Percentiles rank a stretch among this genome's conserved stretches.
phyloP scores from a whole-genome alignment of 2,329 filamentous ascomycete species.

The Sarocladium kiliense region DNA sequence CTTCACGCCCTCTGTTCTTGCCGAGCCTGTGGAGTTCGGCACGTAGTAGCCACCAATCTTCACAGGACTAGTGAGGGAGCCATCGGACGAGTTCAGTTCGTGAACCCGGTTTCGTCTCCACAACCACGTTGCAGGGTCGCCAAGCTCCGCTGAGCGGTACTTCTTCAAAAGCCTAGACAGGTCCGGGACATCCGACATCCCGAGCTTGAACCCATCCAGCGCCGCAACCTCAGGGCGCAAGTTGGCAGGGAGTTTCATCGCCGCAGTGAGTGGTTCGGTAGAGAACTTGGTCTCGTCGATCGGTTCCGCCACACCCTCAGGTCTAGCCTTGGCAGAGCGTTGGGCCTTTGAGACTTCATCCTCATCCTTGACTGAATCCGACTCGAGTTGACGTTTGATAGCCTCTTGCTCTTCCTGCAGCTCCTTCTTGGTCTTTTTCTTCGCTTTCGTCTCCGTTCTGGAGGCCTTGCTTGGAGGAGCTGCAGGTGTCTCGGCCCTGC shows the following conservation, averaged over 20 bases:
- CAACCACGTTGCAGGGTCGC: slow-evolving; percentile 49
- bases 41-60: slow-evolving; percentile 69
- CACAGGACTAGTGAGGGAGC: slow-evolving; percentile 26
- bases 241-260: slow-evolving; percentile 38
- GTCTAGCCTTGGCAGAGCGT: slow-evolving; percentile 6
- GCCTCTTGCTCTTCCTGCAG: slow-evolving; percentile 63
- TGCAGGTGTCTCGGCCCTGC: slow-evolving; percentile 41
- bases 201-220: slow-evolving; percentile 38
- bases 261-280: slow-evolving; percentile 37
- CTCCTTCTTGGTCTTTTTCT: slow-evolving; percentile 77
- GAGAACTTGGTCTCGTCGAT: slow-evolving; percentile 44
- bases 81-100: slow-evolving; percentile 43
- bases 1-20: slow-evolving; percentile 87
- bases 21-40: slow-evolving; percentile 76
- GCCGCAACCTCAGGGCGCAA: slow-evolving; percentile 41
- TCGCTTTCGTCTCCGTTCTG: slow-evolving; percentile 56
- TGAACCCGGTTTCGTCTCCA: slow-evolving; percentile 53
- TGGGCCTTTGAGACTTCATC: slow-evolving; percentile 20
- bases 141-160: slow-evolving; percentile 38
- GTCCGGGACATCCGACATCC: slow-evolving; percentile 43
- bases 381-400: slow-evolving; percentile 50
- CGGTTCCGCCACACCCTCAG: slow-evolving; percentile 43
- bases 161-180: slow-evolving; percentile 42
- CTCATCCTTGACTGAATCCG: slow-evolving; percentile 28
- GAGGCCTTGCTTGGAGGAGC: slow-evolving; percentile 38